These are phyloP conservation scores for Aureobasidium sp. DNA, from an alignment of 2,329 filamentous ascomycete genomes.

Conservation along the genomic window DNA sequence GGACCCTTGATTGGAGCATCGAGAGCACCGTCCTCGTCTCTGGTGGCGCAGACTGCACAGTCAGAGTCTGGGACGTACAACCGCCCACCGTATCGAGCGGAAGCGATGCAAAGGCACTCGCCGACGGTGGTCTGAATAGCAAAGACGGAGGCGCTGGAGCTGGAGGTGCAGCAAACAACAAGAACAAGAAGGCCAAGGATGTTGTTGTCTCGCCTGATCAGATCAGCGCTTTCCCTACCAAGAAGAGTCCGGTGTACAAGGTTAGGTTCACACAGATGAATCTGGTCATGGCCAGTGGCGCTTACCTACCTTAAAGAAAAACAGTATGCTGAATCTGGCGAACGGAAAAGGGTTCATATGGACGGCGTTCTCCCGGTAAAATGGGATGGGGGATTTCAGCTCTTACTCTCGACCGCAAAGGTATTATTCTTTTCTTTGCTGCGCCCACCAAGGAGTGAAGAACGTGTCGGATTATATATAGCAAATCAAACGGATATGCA, in stretches of 20 bases:
- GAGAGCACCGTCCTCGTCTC: conserved; percentile 88
- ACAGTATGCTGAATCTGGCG: neutral
- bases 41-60: conserved; percentile 83
- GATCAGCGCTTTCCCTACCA: conserved; percentile 89
- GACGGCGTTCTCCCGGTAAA: neutral
- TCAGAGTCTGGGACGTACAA: conserved; percentile 87
- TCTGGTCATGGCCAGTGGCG: conserved; percentile 74
- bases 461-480: no score
- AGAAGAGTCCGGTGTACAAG: conserved; percentile 91
- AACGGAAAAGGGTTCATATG: neutral
- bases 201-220: conserved; percentile 86
- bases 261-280: conserved; percentile 95
- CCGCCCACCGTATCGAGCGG: conserved; percentile 34
- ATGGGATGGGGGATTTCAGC: neutral
- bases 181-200: conserved; percentile 75
- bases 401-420: no score
- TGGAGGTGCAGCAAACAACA: conserved; percentile 23
- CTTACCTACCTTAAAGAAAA: conserved; percentile 43
- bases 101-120: conserved; percentile 38
- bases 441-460: no score
- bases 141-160: conserved; percentile 46
- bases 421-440: no score
- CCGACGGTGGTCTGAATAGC: conserved; percentile 34
- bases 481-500: no score
- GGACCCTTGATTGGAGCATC: conserved; percentile 85